These are phyloP conservation scores for Chamaecrista fasciculata DNA, from an alignment of 306 rosid genomes.

Conservation along the genomic window DNA sequence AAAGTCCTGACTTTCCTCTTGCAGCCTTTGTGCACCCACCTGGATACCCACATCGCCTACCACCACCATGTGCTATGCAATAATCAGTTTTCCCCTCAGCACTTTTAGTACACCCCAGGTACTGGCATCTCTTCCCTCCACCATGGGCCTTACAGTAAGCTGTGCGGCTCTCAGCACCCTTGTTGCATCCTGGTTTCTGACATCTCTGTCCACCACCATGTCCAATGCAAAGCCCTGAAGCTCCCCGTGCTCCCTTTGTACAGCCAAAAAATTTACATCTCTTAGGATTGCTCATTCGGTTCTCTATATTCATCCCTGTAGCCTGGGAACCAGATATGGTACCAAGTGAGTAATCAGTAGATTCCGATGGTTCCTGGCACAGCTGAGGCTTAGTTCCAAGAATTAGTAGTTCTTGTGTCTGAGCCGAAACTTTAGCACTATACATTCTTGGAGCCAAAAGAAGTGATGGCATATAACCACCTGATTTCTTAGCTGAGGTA, in stretches of 20 bases:
- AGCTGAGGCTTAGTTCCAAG: constrained; percentile 31
- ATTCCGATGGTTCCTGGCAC: constrained; percentile 34
- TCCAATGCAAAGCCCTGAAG: constrained; percentile 94
- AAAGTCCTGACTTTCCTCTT: constrained; percentile 93
- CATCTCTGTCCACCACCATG: constrained; percentile 99
- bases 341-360: constrained; percentile 41
- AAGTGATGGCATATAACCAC: constrained; percentile 72
- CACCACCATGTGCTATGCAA: constrained; percentile 99
- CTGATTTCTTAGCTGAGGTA: constrained; percentile 69
- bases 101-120: constrained; percentile 96
- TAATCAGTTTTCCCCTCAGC: constrained; percentile 96
- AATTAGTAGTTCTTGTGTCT: constrained; percentile 31
- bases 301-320: constrained; percentile 39
- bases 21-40: constrained; percentile 92
- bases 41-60: constrained; percentile 70
- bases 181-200: constrained; percentile 93
- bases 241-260: constrained; percentile 69
- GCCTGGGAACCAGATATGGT: constrained; percentile 42
- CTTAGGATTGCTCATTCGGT: constrained; percentile 41
- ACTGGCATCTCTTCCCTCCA: constrained; percentile 89
- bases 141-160: constrained; percentile 99
- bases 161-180: constrained; percentile 96
- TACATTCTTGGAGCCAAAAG: constrained; percentile 60
- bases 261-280: constrained; percentile 60
- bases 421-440: constrained; percentile 29